Conservation (phyloP, 345 rosid species). For the Gynandropsis gynandra region DNA sequence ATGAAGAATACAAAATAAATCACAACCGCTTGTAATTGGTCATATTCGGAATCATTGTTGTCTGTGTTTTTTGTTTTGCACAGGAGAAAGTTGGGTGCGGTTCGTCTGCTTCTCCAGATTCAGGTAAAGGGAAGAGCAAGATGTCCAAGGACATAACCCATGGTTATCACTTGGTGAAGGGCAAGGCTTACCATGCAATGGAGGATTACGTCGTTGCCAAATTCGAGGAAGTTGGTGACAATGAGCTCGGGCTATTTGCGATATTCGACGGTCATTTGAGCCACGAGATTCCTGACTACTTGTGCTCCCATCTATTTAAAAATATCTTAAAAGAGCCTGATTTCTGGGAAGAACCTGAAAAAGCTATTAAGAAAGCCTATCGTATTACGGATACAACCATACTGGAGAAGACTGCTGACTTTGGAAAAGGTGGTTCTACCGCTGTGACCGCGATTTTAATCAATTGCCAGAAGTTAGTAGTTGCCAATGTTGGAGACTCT, state of each 20-base stretch:
- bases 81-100: conserved; percentile 77
- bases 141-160: conserved; percentile 62
- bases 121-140: conserved; percentile 92
- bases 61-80: background rate
- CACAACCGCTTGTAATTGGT: too few species aligned
- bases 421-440: conserved; percentile 92
- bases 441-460: conserved; percentile 86
- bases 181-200: conserved; percentile 65
- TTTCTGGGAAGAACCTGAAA: conserved; percentile 70
- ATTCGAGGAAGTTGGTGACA: conserved; percentile 61
- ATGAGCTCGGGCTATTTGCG: conserved; percentile 88
- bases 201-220: conserved; percentile 77
- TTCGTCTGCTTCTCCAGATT: conserved; percentile 46
- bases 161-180: conserved; percentile 82
- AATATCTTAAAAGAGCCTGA: conserved; percentile 76
- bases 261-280: conserved; percentile 90
- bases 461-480: conserved; percentile 61
- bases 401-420: conserved; percentile 56
- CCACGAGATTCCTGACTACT: conserved; percentile 67
- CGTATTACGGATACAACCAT: conserved; percentile 52
- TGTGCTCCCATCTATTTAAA: conserved; percentile 64
- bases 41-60: background rate
- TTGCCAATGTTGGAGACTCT: conserved; percentile 94
- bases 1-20: too few species aligned
- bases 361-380: conserved; percentile 67